Percentiles rank a stretch among this genome's conserved stretches.
phyloP scores from a whole-genome alignment of 78 protist genomes.

The Dictyostelium capitatum region DNA sequence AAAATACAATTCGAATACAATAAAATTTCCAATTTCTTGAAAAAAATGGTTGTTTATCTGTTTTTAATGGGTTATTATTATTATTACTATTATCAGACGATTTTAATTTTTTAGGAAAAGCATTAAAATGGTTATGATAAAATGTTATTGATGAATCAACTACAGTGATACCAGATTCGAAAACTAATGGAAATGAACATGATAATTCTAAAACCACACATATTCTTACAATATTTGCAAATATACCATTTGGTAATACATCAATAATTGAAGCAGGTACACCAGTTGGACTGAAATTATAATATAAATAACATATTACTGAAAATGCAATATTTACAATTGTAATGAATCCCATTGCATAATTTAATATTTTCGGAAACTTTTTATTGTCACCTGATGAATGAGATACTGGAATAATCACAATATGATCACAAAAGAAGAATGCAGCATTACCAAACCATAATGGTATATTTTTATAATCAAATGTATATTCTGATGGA shows the following conservation, averaged over 20 bases:
- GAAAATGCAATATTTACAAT: constrained; percentile 40
- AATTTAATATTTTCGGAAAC: constrained; percentile 34
- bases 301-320: constrained; percentile 41
- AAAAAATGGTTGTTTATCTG: constrained; percentile 1
- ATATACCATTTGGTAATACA: constrained; percentile 34
- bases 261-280: constrained; percentile 15
- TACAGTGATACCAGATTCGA: constrained; percentile 52
- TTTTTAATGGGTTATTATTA: no score
- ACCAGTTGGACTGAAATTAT: background rate
- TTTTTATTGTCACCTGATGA: constrained; percentile 46
- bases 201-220: constrained; percentile 34
- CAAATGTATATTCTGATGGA: constrained; percentile 26
- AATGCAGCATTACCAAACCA: constrained; percentile 81
- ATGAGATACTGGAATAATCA: constrained; percentile 50
- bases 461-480: constrained; percentile 47
- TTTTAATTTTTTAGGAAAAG: constrained; percentile 13
- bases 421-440: constrained; percentile 72
- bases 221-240: constrained; percentile 38
- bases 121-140: constrained; percentile 21
- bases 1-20: background rate
- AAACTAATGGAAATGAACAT: constrained; percentile 61
- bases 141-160: constrained; percentile 35
- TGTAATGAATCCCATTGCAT: constrained; percentile 57
- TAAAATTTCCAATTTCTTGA: constrained; percentile 66
- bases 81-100: no score